Percentiles rank a stretch among this genome's conserved stretches.
Conservation (phyloP, 2,329 filamentous ascomycete genomes). For the Diaporthe nobilis region DNA sequence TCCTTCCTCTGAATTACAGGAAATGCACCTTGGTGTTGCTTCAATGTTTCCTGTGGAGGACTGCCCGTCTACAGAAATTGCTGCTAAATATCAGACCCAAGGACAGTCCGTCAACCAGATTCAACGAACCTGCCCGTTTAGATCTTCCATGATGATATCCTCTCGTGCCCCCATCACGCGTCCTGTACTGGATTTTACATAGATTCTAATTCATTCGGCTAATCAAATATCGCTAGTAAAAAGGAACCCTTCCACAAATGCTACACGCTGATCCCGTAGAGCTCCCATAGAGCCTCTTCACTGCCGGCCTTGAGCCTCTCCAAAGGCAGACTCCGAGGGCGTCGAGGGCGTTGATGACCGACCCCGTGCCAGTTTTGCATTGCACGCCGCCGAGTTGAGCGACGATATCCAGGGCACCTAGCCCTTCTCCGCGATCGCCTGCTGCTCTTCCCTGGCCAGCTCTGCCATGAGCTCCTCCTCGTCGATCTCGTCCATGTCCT, state of each 20-base stretch:
- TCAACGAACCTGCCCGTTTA: not conserved
- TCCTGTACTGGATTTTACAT: not conserved
- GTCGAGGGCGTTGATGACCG: slow-evolving; percentile 27
- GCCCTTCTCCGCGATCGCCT: slow-evolving; percentile 42
- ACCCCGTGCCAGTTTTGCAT: slow-evolving; percentile 15
- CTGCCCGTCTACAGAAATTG: too few species aligned
- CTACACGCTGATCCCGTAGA: not conserved
- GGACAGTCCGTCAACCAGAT: too few species aligned
- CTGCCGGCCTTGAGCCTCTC: not conserved
- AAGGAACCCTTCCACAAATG: slow-evolving; percentile 4
- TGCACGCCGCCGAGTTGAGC: slow-evolving; percentile 19
- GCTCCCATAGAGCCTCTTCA: not conserved
- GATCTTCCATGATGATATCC: not conserved
- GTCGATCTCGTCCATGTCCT: slow-evolving; percentile 55
- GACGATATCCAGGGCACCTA: slow-evolving; percentile 37
- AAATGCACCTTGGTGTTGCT: too few species aligned
- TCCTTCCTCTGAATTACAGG: too few species aligned
- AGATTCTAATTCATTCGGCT: slow-evolving; percentile 1
- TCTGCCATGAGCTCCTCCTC: slow-evolving; percentile 74
- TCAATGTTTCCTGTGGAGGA: too few species aligned
- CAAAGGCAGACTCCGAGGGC: not conserved
- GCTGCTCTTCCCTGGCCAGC: slow-evolving; percentile 60
- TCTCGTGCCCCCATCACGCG: not conserved
- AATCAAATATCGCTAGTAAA: slow-evolving; percentile 35
- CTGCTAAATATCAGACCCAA: too few species aligned